Percentiles rank a stretch among this genome's conserved stretches.
These are phyloP conservation scores for Cryptococcus neoformans DNA, from an alignment of 1,284 basidiomycete genomes.

Conservation along the genomic window DNA sequence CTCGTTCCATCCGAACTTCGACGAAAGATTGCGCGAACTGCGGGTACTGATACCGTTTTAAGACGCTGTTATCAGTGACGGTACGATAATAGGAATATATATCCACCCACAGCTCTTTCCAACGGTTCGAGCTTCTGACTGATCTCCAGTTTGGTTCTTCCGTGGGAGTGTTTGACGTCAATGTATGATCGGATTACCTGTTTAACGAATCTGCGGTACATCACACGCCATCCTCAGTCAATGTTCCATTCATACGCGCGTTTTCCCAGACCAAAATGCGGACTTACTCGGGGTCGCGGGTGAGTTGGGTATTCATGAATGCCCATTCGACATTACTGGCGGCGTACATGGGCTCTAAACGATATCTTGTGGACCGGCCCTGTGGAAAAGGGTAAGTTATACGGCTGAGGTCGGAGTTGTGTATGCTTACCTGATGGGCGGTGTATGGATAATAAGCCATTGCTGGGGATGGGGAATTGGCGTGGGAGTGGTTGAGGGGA, in stretches of 20 bases:
- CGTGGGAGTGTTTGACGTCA: slow-evolving; percentile 23
- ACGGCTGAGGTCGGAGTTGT: too few relatives aligned
- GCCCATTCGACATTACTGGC: slow-evolving; percentile 5
- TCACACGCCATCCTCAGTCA: neutral
- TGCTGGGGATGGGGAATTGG: too few relatives aligned
- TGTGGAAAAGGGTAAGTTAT: too few relatives aligned
- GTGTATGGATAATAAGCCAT: too few relatives aligned
- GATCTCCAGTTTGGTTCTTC: slow-evolving; percentile 25
- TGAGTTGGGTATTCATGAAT: slow-evolving; percentile 3
- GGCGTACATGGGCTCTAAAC: slow-evolving; percentile 8
- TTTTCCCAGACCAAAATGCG: neutral
- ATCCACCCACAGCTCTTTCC: slow-evolving; percentile 29
- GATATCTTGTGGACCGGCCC: neutral
- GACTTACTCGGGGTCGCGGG: slow-evolving; percentile 16
- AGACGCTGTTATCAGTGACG: neutral
- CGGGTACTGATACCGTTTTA: slow-evolving; percentile 13
- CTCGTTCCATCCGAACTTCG: slow-evolving; percentile 18
- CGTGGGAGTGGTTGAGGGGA: too few relatives aligned
- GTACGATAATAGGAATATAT: neutral
- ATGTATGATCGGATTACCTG: slow-evolving; percentile 34
- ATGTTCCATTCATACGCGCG: neutral
- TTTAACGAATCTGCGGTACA: slow-evolving; percentile 23
- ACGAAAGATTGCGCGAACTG: slow-evolving; percentile 18
- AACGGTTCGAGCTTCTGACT: slow-evolving; percentile 28
- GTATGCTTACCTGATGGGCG: too few relatives aligned